Base-by-base conservation (phyloP, 148 eudicot species). In the Rhododendron molle region DNA sequence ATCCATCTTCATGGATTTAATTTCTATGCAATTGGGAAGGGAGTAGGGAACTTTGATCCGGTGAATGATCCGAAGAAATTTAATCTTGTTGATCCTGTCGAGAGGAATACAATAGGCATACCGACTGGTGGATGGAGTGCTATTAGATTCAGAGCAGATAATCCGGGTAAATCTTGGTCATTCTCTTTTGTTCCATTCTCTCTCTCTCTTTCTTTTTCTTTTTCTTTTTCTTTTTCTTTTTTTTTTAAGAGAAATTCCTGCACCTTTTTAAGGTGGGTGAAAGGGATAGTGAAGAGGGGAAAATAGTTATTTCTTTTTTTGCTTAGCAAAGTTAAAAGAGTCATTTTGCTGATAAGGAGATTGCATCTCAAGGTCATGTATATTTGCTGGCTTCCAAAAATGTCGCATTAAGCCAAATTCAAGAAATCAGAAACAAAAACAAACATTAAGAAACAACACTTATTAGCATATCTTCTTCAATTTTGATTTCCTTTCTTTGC, bases 61-160 rank as follows among this genome's bases (percentile, higher is more conserved):
- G 54, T 71, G 50, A 88, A 85, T 1, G 96, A 93, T 87, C 88
- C 95, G 0, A 86, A 89, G 34, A 86, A 62, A 1, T 94, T 93
- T 58, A 94, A 94, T 91, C 94, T 94, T 36, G 89, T 92, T 10
- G 96, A 94, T 87, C 98, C 98, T 3, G 90, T 93, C 44, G 98
- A 94, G 88, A 87, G 95, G 86, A 95, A 95, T 77, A 95, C 96
- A 0, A 81, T 91, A 3, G 91, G 94, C 30, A 91, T 90, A 38
- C 91, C 95, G 1, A 84, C 93, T 18, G 92, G 79, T 85, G 95
- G 93, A 10, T 93, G 93, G 95, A 82, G 83, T 36, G 95, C 92
- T 23, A 90, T 93, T 71, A 86, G 95, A 85, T 93, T 91, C 89
- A 83, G 85, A 49, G 95, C 92, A 18, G 93, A 93, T 76, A 93